phyloP scores from a whole-genome alignment of 139 green algal species.

The Eudorina sp. region DNA sequence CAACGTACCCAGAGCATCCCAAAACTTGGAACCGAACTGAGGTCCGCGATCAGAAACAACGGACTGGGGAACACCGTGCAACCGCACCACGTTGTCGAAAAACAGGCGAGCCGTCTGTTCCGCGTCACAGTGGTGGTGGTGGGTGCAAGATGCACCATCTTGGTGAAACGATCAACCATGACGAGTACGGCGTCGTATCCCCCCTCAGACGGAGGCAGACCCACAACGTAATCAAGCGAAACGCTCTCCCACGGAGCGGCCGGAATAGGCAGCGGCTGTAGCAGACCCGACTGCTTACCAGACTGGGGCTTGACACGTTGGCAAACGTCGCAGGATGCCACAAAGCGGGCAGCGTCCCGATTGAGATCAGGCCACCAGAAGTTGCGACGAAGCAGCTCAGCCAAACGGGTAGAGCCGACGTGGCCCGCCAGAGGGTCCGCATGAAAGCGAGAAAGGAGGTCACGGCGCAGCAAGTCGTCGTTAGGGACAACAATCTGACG shows the following conservation, averaged over 20 bases:
- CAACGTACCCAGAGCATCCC: not conserved
- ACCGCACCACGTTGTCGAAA: slow-evolving; percentile 1
- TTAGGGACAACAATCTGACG: not conserved
- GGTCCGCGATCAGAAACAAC: slow-evolving; percentile 44
- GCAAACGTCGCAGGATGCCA: slow-evolving; percentile 49
- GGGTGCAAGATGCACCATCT: slow-evolving; percentile 61
- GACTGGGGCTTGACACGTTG: slow-evolving; percentile 53
- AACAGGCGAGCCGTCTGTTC: slow-evolving; percentile 48
- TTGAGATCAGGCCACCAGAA: slow-evolving; percentile 52
- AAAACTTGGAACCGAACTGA: slow-evolving; percentile 46
- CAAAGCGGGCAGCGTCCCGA: slow-evolving; percentile 15
- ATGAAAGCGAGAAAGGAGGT: not conserved
- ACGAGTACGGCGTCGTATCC: slow-evolving; percentile 63
- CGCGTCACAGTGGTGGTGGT: slow-evolving; percentile 33
- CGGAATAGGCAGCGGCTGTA: slow-evolving; percentile 61
- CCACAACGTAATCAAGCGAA: slow-evolving; percentile 61
- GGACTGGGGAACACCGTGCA: slow-evolving; percentile 26
- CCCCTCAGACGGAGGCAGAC: slow-evolving; percentile 49
- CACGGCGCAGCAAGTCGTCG: not conserved
- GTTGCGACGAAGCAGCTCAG: not conserved
- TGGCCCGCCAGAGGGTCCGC: not conserved
- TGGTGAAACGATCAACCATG: slow-evolving; percentile 63
- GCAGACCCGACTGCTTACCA: not conserved
- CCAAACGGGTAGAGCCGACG: not conserved
- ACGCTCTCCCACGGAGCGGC: slow-evolving; percentile 51